Base-by-base conservation (phyloP, 257 asterid genomes). In the Phtheirospermum japonicum region DNA sequence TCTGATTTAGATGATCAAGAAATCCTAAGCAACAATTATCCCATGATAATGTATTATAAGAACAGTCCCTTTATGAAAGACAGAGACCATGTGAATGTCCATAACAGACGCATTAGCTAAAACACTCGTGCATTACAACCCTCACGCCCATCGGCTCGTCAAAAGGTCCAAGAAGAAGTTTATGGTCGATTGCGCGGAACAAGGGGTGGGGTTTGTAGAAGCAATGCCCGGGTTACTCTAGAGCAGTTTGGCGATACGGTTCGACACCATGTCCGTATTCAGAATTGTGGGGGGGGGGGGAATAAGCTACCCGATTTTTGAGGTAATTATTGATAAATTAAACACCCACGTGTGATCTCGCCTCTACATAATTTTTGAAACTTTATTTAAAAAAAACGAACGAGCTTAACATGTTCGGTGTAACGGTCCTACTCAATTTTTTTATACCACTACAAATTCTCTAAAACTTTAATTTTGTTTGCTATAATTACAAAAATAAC, bases 191-290 rank as follows among this genome's bases (percentile, higher is more conserved):
- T 66, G 71, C 64, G 57, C 58, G 19, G 34, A 48, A 4, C 57
- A 66, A 17, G 71, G 71, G 58, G 71, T 66, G 37, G 36, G 12
- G 8, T 53, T 65, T 43, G 11, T 65, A 11, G 70, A 65, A 54
- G 70, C 70, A 64, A 66, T 8, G 71, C 64, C 10, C 5, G 9
- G 5, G 64, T 56, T 32, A 2, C 13, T 14, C 48, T 66, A 0
- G 37, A 30, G 7, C 50, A 57, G 37, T 57, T 66, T 0, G 64
- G 71, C 2, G 39, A 66, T 39, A 43, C 57, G 5, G 8, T 66
- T 9, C 57, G 11, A 14, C 71, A 14, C 64, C 71, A 0, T 56
- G 56, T 55, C 71, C 16, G 10, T 66, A 57, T 7, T 19, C 46
- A 17, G 49, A 43, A 17, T 20, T n/a, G n/a, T n/a, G n/a, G n/a